Base-by-base conservation (phyloP, 495 filamentous ascomycete species). In the Penicillium atrosanguineum region DNA sequence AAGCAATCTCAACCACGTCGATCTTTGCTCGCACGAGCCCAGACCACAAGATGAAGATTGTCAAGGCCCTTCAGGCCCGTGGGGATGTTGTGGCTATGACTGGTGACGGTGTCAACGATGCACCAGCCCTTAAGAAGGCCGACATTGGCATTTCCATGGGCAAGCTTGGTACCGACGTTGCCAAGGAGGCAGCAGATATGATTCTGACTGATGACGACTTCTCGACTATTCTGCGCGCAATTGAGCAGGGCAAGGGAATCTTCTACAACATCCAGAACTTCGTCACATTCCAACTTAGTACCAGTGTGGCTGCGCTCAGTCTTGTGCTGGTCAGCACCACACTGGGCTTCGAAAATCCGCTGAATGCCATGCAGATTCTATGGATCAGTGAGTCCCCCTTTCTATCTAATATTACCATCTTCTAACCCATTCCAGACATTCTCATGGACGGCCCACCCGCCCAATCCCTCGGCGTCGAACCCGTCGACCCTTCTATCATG, bases 261-360 rank as follows among this genome's bases (percentile, higher is more conserved):
- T 98, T 98, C 73, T 95, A 95, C 77, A 98, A 98, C 71, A 97
- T 98, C 55, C 94, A 98, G 68, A 98, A 98, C 65, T 98, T 98
- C 71, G 83, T 98, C 50, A 98, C 94, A 0, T 98, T 98, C 72
- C 94, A 98, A 73, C 85, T 98, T 40, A 96, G 91, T 67, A 98
- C 94, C 52, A 96, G 91, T 65, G 93, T 95, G 34, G 95, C 94
- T 57, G 92, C 95, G 26, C 77, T 98, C 50, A 88, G 88, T 61
- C 79, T 98, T 21, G 95, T 98, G 6, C 79, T 98, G 48, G 65
- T 97, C 59, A 95, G 90, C 71, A 97, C 94, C 23, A 87, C 88
- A 53, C 77, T 96, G 54, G 94, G 94, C 15, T 91, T 95, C 74
- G 89, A 88, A 67, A 96, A 92, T 58, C 94, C 94, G 38, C 76